Conservation (phyloP, 257 asterid species). For the Gentiana dahurica region DNA sequence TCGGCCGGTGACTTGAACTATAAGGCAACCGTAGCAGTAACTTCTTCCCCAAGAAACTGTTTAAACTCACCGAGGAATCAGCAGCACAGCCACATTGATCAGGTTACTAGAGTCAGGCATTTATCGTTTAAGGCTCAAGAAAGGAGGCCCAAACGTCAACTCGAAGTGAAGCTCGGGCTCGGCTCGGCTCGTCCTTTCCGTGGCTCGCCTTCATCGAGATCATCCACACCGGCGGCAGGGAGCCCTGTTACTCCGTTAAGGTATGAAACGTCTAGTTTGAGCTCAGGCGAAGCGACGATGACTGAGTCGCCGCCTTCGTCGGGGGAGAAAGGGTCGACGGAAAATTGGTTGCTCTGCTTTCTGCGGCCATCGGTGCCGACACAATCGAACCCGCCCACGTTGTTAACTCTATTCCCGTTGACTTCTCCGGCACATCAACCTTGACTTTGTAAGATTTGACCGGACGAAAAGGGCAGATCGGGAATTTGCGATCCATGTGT, state of each 20-base stretch:
- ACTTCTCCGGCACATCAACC: not conserved
- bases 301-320: not conserved
- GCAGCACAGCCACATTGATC: not conserved
- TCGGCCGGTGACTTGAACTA: not conserved
- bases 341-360: not conserved
- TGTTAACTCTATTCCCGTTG: slow-evolving; percentile 1
- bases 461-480: too few relatives aligned
- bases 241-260: not conserved
- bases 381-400: not conserved
- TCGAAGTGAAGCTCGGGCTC: slow-evolving; percentile 1
- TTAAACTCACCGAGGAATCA: not conserved
- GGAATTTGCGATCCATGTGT: too few relatives aligned
- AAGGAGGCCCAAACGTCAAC: not conserved
- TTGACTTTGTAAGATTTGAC: not conserved
- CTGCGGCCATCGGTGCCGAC: not conserved
- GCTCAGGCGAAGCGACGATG: not conserved
- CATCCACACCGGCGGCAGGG: not conserved
- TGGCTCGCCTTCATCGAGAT: not conserved
- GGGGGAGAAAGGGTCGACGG: not conserved
- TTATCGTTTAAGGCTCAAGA: not conserved
- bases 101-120: not conserved
- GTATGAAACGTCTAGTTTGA: not conserved
- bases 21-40: not conserved
- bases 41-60: not conserved
- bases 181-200: not conserved